Percentiles rank a stretch among this genome's conserved stretches.
phyloP scores from a whole-genome alignment of 1,284 basidiomycete genomes.

The Boletus mariae region DNA sequence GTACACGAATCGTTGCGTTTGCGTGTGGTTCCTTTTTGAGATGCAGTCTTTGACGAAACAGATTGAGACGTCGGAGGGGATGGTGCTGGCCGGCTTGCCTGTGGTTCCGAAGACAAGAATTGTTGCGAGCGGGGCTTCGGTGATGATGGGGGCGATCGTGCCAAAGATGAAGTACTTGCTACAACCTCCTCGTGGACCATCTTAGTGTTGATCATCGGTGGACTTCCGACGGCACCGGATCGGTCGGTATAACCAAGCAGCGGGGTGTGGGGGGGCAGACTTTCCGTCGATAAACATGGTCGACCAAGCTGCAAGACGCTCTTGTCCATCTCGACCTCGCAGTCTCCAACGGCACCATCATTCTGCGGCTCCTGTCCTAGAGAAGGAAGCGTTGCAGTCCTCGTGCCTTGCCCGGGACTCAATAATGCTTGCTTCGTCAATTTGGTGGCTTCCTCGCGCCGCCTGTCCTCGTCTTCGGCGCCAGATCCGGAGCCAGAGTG shows the following conservation, averaged over 20 bases:
- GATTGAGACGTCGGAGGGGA: slow-evolving; percentile 13
- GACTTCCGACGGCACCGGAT: not conserved
- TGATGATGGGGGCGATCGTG: slow-evolving; percentile 17
- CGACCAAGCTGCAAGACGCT: slow-evolving; percentile 29
- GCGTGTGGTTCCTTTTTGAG: slow-evolving; percentile 35
- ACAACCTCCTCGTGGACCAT: not conserved
- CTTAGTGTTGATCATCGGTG: slow-evolving; percentile 3
- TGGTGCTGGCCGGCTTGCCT: slow-evolving; percentile 22
- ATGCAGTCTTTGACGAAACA: slow-evolving; percentile 9
- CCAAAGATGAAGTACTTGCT: slow-evolving; percentile 11
- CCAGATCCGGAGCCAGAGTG: slow-evolving; percentile 20
- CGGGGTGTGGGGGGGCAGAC: slow-evolving; percentile 19
- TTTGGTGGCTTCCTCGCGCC: slow-evolving; percentile 19
- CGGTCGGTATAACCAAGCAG: slow-evolving; percentile 2
- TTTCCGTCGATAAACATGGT: slow-evolving; percentile 32
- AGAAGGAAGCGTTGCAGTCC: slow-evolving; percentile 25
- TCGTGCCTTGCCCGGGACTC: slow-evolving; percentile 22
- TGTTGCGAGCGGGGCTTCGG: slow-evolving; percentile 11
- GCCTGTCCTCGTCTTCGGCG: slow-evolving; percentile 25
- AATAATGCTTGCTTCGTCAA: slow-evolving; percentile 22
- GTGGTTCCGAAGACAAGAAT: slow-evolving; percentile 16
- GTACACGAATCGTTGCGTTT: slow-evolving; percentile 67
- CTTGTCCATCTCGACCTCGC: slow-evolving; percentile 24
- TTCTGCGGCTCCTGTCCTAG: slow-evolving; percentile 3
- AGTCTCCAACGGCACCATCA: slow-evolving; percentile 1